These are phyloP conservation scores for Pholiota conissans DNA, from an alignment of 768 basidiomycete genomes.

Conservation along the genomic window DNA sequence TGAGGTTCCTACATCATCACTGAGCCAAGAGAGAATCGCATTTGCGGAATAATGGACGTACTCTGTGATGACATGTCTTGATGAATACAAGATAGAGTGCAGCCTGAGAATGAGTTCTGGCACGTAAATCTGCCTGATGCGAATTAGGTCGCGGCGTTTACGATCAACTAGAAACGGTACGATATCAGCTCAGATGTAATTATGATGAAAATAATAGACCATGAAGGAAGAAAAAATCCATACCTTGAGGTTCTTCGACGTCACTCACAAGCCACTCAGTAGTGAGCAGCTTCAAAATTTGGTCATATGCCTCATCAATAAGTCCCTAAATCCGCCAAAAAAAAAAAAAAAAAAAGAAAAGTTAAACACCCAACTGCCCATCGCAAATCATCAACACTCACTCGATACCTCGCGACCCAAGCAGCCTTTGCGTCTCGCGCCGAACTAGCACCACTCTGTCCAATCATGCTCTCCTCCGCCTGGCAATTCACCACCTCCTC, in stretches of 20 bases:
- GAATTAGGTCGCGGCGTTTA: slow-evolving; percentile 64
- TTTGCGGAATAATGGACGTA: slow-evolving; percentile 45
- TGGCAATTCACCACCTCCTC: slow-evolving; percentile 62
- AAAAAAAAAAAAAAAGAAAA: neutral
- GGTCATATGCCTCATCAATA: slow-evolving; percentile 63
- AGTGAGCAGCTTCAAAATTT: slow-evolving; percentile 69
- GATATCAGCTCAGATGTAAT: too few relatives aligned
- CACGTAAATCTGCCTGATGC: slow-evolving; percentile 86
- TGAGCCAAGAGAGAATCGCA: too few relatives aligned
- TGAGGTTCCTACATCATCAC: slow-evolving; percentile 58
- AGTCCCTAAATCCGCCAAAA: slow-evolving; percentile 37
- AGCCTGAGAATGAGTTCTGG: slow-evolving; percentile 89
- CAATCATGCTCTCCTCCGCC: slow-evolving; percentile 41
- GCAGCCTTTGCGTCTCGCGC: slow-evolving; percentile 54
- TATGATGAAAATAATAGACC: too few relatives aligned
- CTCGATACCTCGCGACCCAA: slow-evolving; percentile 71
- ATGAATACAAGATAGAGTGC: slow-evolving; percentile 69
- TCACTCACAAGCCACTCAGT: slow-evolving; percentile 76
- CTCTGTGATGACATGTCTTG: slow-evolving; percentile 66
- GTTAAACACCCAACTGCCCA: neutral
- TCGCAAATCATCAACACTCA: slow-evolving; percentile 24
- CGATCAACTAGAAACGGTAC: slow-evolving; percentile 44
- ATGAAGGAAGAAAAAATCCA: slow-evolving; percentile 14
- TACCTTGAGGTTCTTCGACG: slow-evolving; percentile 41
- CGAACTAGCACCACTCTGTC: slow-evolving; percentile 40